Evolutionary conservation across 139 green algal genomes (phyloP), one percentile per base, ranked within the genome.

Genomic region (Penium margaritaceum): DNA sequence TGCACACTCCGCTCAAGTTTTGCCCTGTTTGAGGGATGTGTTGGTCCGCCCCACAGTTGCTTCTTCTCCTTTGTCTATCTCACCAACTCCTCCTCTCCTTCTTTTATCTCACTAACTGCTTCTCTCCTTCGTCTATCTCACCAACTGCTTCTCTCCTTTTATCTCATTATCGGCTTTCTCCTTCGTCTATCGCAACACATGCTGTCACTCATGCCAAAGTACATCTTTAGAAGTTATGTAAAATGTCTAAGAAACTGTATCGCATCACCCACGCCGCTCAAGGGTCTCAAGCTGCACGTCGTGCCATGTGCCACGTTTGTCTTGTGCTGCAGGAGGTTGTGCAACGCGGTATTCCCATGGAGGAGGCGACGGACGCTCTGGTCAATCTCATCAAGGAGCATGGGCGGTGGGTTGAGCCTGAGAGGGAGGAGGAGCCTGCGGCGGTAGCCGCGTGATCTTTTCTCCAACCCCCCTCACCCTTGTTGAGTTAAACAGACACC

Each of bases 301-400:
- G n/a, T n/a, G n/a, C n/a, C n/a, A n/a, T n/a, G n/a, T n/a, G n/a
- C n/a, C n/a, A n/a, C n/a, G n/a, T n/a, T n/a, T n/a, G n/a, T n/a
- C n/a, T n/a, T n/a, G n/a, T n/a, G n/a, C 1, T 2, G 17, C 47
- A 69, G 33, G 35, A 69, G 21, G 30, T 69, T 5, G 91, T 97
- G 35, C 75, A 85, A 58, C 76, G 88, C 14, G 89, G 51, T 63
- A 93, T 98, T 55, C 82, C 86, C 38, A 94, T 91, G 79, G 89
- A 93, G 19, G 47, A 53, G 64, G 94, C 92, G 2, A 88, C 78
- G 58, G 88, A 96, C 76, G 84, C 89, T 78, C 83, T 98, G 43
- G 90, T 98, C 12, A 84, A 97, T 58, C 85, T 98, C 30, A 97
- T 98, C 84, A 97, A 98, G 86, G 88, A 95, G 67, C 77, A 96